Percentiles rank a stretch among this genome's conserved stretches.
Conservation (phyloP, 2,329 filamentous ascomycete species). For the Penicillium sclerotiorum region DNA sequence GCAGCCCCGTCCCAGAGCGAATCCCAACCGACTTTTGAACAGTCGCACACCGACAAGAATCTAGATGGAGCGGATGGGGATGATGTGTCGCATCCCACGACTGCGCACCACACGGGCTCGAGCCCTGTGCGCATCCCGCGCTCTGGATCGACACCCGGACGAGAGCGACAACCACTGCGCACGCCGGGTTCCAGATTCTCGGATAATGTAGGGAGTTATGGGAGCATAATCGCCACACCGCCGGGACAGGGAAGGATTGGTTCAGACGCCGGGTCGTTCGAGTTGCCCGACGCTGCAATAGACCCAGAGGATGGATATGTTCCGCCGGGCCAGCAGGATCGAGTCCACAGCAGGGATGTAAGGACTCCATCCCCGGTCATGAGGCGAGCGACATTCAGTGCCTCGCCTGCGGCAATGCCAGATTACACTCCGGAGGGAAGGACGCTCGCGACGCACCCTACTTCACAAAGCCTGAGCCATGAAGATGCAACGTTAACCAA, state of each 20-base stretch:
- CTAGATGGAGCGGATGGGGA: slow-evolving; percentile 19
- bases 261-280: slow-evolving; percentile 53
- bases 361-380: slow-evolving; percentile 31
- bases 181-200: slow-evolving; percentile 39
- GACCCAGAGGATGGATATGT: slow-evolving; percentile 42
- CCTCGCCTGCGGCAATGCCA: slow-evolving; percentile 5
- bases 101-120: not conserved
- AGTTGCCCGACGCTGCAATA: slow-evolving; percentile 65
- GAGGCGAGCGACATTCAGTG: slow-evolving; percentile 14
- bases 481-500: slow-evolving; percentile 24
- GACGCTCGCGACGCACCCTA: slow-evolving; percentile 9
- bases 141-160: slow-evolving; percentile 41
- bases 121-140: slow-evolving; percentile 11
- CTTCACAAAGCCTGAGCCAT: slow-evolving; percentile 17
- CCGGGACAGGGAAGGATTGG: slow-evolving; percentile 33
- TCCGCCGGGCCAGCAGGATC: slow-evolving; percentile 16
- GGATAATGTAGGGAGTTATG: slow-evolving; percentile 56
- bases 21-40: slow-evolving; percentile 14
- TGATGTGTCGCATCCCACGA: slow-evolving; percentile 1
- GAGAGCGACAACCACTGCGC: slow-evolving; percentile 40
- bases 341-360: slow-evolving; percentile 18
- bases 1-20: slow-evolving; percentile 17
- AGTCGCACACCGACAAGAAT: slow-evolving; percentile 25
- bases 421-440: slow-evolving; percentile 9
- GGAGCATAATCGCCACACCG: slow-evolving; percentile 64